Conservation (phyloP, 345 rosid species). For the Euphorbia peplus region DNA sequence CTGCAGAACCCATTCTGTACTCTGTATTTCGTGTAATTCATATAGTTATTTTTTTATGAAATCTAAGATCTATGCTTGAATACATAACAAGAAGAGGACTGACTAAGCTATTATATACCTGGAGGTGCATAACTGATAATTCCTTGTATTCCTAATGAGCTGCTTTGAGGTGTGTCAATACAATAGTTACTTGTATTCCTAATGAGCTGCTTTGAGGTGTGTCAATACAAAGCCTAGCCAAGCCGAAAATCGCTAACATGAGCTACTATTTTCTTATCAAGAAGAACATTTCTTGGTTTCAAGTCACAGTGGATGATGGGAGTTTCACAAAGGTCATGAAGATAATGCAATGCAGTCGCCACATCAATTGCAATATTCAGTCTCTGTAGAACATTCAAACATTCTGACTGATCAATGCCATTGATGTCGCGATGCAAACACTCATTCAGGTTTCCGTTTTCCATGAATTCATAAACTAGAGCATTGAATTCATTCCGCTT, state of each 20-base stretch:
- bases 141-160: neutral
- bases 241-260: neutral
- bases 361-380: neutral
- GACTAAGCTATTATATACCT: neutral
- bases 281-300: neutral
- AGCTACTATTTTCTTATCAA: neutral
- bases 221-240: neutral
- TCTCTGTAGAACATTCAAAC: neutral
- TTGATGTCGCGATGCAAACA: neutral
- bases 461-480: neutral
- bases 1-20: conserved; percentile 7
- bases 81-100: no score
- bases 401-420: neutral
- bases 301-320: neutral
- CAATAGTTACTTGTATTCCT: no score
- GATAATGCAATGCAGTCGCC: neutral
- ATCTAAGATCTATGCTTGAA: no score
- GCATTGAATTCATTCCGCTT: neutral
- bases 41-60: no score
- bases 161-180: neutral
- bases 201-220: neutral
- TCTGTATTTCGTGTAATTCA: no score
- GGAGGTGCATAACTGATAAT: neutral
- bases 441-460: neutral
- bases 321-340: neutral